These are phyloP conservation scores for Venustampulla echinocandica DNA, from an alignment of 495 filamentous ascomycete species.

Conservation along the genomic window DNA sequence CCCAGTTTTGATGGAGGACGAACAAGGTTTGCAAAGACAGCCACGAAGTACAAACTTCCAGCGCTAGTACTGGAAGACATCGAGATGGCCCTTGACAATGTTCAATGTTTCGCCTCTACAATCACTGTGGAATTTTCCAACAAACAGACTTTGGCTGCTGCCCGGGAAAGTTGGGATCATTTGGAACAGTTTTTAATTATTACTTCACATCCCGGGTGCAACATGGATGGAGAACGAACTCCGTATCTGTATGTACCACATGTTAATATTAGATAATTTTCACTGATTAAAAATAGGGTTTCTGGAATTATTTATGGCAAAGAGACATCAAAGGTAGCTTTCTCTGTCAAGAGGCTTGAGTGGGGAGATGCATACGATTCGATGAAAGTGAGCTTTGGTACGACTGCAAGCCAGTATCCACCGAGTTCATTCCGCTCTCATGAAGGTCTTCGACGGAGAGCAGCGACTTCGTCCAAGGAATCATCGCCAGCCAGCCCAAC, in stretches of 20 bases:
- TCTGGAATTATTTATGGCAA: slow-evolving; percentile 1
- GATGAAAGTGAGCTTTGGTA: background rate
- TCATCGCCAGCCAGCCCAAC: background rate
- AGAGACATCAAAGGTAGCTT: background rate
- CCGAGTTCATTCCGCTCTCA: background rate
- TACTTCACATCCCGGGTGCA: slow-evolving; percentile 1
- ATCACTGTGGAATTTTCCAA: slow-evolving; percentile 2
- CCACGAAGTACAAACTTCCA: slow-evolving; percentile 3
- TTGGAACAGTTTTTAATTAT: slow-evolving; percentile 4
- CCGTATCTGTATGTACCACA: background rate
- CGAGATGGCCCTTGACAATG: background rate
- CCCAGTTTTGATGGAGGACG: background rate
- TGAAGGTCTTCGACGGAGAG: background rate
- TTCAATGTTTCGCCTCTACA: background rate
- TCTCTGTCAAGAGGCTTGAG: background rate
- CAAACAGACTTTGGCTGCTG: background rate
- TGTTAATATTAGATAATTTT: background rate
- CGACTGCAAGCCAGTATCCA: background rate
- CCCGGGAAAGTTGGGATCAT: background rate
- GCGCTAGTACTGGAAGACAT: slow-evolving; percentile 5
- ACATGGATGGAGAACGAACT: slow-evolving; percentile 4
- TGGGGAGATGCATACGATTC: background rate
- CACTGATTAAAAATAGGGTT: background rate
- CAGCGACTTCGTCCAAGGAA: background rate
- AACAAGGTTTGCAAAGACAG: background rate